Evolutionary conservation across 2,329 filamentous ascomycete genomes (phyloP), one percentile per base, ranked within the genome.

Genomic region (Cercospora citrullina): DNA sequence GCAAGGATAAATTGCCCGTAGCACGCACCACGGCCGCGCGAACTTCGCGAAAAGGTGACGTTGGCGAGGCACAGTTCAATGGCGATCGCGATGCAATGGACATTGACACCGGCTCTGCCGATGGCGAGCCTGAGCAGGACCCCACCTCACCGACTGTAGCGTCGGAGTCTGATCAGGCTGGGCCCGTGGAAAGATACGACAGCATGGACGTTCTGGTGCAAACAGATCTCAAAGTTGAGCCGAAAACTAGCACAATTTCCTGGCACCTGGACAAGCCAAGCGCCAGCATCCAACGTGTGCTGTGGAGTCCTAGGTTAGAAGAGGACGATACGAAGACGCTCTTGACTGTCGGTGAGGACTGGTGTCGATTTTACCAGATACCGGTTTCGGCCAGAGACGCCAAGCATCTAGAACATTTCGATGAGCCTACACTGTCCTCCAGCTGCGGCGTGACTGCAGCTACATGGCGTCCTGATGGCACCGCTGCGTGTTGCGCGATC

Each of bases 61-160:
- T 72, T 7, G 75, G 71, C 42, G 69, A 72, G 14, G 65, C 75
- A 12, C 78, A 80, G 33, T 68, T 79, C 65, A 83, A 84, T 71
- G 81, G 81, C 67, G 81, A 76, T 30, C 62, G 71, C 31, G 77
- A 84, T 69, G 79, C 77, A 64, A 84, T 84, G 81, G 82, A 84
- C 18, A 72, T 84, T 6, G 83, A 78, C 61, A 72, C 69, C 14
- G 71, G 68, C 3, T 75, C 75, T 16, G 74, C 69, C 7, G 72
- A 73, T 12, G 70, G 63, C 12, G 75, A 77, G 16, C 73, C 72
- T 16, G 75, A 75, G 36, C 71, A 63, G 9, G 74, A 76, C 23
- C 72, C 67, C 26, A 71, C 69, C 4, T 76, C 74, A 28, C 73
- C 76, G 4, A 72, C 71, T 10, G 68, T 70, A 1, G 72, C 45